Conservation (phyloP, 2,329 filamentous ascomycete genomes). For the Metarhizium anisopliae region DNA sequence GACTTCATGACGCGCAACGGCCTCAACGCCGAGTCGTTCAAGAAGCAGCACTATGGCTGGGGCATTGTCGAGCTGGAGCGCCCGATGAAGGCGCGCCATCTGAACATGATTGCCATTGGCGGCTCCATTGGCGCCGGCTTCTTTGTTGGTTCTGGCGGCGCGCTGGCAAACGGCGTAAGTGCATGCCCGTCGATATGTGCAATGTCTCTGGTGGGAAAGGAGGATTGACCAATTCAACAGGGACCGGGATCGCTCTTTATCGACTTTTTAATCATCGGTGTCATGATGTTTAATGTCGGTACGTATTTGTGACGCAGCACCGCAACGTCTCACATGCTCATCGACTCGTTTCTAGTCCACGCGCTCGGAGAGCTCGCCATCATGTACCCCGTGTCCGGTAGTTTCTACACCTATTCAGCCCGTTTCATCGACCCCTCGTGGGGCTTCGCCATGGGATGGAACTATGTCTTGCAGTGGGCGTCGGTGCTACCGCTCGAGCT, state of each 20-base stretch:
- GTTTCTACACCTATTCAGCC: constrained; percentile 49
- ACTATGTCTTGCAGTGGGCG: constrained; percentile 39
- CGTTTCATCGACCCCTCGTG: constrained; percentile 52
- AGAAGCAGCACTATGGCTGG: constrained; percentile 20
- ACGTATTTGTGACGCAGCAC: constrained; percentile 12
- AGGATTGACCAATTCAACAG: not conserved
- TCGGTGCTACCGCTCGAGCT: constrained; percentile 38
- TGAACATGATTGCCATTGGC: constrained; percentile 55
- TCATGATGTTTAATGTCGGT: constrained; percentile 11
- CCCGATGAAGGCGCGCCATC: constrained; percentile 46
- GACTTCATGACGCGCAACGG: constrained; percentile 26
- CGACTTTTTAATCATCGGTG: constrained; percentile 7
- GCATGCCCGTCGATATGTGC: constrained; percentile 39
- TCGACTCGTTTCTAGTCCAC: constrained; percentile 28
- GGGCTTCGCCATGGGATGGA: constrained; percentile 45
- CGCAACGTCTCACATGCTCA: too few species aligned
- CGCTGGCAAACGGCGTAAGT: constrained; percentile 41
- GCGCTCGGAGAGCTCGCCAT: constrained; percentile 50
- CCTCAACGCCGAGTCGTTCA: constrained; percentile 26
- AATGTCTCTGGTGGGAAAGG: constrained; percentile 23
- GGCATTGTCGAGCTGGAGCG: constrained; percentile 30
- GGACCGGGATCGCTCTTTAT: constrained; percentile 6
- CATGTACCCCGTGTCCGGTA: constrained; percentile 49
- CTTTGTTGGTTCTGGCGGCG: constrained; percentile 50
- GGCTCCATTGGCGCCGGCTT: constrained; percentile 55